Percentiles rank a stretch among this genome's conserved stretches.
Evolutionary conservation across 441 rosid species (phyloP).

Genomic region (Aquilaria agallochum): DNA sequence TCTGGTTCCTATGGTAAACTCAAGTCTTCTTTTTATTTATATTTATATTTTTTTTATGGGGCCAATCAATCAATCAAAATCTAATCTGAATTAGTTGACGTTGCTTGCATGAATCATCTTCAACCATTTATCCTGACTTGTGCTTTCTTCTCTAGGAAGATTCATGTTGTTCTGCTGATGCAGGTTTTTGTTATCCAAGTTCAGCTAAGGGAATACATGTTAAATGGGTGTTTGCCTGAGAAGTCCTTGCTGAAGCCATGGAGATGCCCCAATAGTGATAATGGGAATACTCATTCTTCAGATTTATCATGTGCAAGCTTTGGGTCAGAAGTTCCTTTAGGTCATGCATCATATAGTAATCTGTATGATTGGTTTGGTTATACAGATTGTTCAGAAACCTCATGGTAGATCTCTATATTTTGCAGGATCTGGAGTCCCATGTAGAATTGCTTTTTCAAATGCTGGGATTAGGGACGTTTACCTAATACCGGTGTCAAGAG

Average conservation of each 20-base stretch:
- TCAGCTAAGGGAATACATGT: constrained; percentile 51
- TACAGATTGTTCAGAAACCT: constrained; percentile 8
- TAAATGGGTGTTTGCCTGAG: constrained; percentile 39
- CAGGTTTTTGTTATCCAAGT: constrained; percentile 60
- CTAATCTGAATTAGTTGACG: too few species aligned
- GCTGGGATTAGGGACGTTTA: constrained; percentile 60
- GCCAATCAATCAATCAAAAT: too few species aligned
- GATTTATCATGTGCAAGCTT: constrained; percentile 56
- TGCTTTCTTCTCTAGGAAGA: not conserved
- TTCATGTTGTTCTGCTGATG: constrained; percentile 13
- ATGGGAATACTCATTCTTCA: constrained; percentile 34
- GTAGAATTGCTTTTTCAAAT: constrained; percentile 65
- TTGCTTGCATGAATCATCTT: too few species aligned
- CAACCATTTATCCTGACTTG: too few species aligned
- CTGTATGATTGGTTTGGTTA: constrained; percentile 2
- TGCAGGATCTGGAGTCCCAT: constrained; percentile 56
- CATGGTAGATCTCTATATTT: constrained; percentile 15
- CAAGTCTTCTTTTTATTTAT: too few species aligned
- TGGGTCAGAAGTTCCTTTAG: constrained; percentile 70
- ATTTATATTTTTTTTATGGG: too few species aligned
- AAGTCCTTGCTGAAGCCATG: constrained; percentile 25
- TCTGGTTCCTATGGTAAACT: too few species aligned
- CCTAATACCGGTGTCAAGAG: constrained; percentile 40
- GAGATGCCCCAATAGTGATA: constrained; percentile 23
- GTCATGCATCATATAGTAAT: constrained; percentile 23